Evolutionary conservation across 2,329 filamentous ascomycete species (phyloP).

Genomic region (Ceratocystis eucalypticola): DNA sequence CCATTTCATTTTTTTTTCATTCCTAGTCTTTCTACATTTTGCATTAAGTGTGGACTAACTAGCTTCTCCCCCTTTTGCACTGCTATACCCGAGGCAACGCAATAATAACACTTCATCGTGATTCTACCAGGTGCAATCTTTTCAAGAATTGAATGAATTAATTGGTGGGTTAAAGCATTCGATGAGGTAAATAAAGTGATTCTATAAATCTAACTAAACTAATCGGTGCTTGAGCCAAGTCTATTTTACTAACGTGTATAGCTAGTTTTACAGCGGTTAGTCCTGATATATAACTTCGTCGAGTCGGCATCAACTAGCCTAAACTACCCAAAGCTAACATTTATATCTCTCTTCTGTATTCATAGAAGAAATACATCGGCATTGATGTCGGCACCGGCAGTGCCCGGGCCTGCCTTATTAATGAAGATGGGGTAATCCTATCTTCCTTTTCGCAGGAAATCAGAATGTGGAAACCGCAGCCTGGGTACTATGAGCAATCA

Average conservation of each 20-base stretch:
- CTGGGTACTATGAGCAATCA: constrained; percentile 85
- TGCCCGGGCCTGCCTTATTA: constrained; percentile 89
- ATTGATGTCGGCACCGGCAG: constrained; percentile 96
- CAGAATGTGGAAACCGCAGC: constrained; percentile 65
- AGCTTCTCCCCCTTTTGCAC: background rate
- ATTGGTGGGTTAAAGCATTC: background rate
- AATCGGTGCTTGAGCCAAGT: background rate
- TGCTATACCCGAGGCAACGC: background rate
- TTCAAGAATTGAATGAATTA: background rate
- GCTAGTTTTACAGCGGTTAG: background rate
- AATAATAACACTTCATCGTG: background rate
- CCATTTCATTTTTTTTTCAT: background rate
- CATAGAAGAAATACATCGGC: constrained; percentile 54
- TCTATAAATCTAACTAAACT: background rate
- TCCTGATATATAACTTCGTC: background rate
- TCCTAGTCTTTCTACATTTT: background rate
- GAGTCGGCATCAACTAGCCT: background rate
- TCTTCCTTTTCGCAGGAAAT: constrained; percentile 61
- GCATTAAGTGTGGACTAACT: background rate
- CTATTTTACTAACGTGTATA: background rate
- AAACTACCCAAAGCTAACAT: background rate
- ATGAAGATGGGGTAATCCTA: constrained; percentile 77
- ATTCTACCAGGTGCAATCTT: background rate
- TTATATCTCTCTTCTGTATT: background rate
- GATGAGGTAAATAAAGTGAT: background rate